Evolutionary conservation across 441 rosid genomes (phyloP).

Genomic region (Brassica balearica): DNA sequence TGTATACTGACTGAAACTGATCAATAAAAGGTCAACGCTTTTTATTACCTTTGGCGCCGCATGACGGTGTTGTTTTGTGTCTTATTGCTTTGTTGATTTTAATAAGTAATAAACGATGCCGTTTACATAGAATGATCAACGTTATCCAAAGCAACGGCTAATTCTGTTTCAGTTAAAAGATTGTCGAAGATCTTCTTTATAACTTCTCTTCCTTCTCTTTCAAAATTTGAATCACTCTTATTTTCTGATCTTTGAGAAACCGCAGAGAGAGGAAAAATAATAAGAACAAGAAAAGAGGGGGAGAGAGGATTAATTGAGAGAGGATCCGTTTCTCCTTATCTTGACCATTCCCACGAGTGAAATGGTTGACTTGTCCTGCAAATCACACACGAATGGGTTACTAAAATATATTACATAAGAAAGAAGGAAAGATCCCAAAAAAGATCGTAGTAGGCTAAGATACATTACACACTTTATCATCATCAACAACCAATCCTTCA

Average conservation of each 20-base stretch:
- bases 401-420: too few relatives aligned
- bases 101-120: neutral
- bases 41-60: neutral
- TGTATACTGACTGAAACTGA: neutral
- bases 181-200: conserved; percentile 32
- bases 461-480: too few relatives aligned
- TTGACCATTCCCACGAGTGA: too few relatives aligned
- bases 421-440: too few relatives aligned
- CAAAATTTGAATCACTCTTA: conserved; percentile 21
- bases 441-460: too few relatives aligned
- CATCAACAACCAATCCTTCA: conserved; percentile 25
- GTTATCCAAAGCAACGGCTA: conserved; percentile 32
- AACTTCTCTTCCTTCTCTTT: conserved; percentile 34
- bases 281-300: neutral
- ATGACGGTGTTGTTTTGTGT: neutral
- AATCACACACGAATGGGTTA: too few relatives aligned
- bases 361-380: too few relatives aligned
- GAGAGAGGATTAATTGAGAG: neutral
- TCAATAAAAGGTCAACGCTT: conserved; percentile 14
- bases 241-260: neutral
- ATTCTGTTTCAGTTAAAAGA: conserved; percentile 4
- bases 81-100: neutral
- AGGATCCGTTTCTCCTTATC: too few relatives aligned
- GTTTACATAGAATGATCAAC: neutral
- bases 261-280: conserved; percentile 5